Base-by-base conservation (phyloP, 2,329 filamentous ascomycete species). In the Hypoxylon sp. region DNA sequence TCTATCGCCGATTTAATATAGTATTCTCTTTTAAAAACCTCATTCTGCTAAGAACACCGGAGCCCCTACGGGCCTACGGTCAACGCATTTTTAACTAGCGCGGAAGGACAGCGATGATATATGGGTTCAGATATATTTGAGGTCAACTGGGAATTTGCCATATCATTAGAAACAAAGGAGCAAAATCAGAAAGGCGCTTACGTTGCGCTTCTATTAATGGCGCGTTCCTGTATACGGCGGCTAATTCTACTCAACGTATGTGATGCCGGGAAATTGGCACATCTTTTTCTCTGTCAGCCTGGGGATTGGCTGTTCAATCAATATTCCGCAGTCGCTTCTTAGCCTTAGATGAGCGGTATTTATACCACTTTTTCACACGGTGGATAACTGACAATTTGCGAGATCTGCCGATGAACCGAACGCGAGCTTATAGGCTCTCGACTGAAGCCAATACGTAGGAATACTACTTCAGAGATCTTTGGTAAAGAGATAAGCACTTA, bases 201-300 rank as follows among this genome's bases (percentile, higher is more conserved):
- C 22, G 29, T 46, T 62, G 44, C 39, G 22, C 46, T 39, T 42
- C 19, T 59, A 35, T 3, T 50, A 19, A 60, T 42, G 47, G 64
- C 35, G 48, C 22, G 29, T 62, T 47, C 24, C 24, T 55, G 46
- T 62, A 50, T 47, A 60, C 44, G 50, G 48, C 69, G 69, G 69
- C 63, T 71, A 71, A 71, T 69, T 67, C 63, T 22, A 62, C 22
- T 14, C 48, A 57, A 50, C 35, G n/a, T 35, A 17, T 44, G 35
- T 42, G 42, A 60, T 22, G n/a, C 63, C 60, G 69, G 63, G 22
- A 71, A 55, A 69, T 69, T 71, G 69, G 65, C 66, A 67, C 66
- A 63, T 64, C 8, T 29, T 65, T 67, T 51, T 64, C 42, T 50
- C 60, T 67, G 59, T 57, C 51, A 54, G 48, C 46, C 39, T 17